Evolutionary conservation across 306 rosid genomes (phyloP).

Genomic region (Rosa chinensis): DNA sequence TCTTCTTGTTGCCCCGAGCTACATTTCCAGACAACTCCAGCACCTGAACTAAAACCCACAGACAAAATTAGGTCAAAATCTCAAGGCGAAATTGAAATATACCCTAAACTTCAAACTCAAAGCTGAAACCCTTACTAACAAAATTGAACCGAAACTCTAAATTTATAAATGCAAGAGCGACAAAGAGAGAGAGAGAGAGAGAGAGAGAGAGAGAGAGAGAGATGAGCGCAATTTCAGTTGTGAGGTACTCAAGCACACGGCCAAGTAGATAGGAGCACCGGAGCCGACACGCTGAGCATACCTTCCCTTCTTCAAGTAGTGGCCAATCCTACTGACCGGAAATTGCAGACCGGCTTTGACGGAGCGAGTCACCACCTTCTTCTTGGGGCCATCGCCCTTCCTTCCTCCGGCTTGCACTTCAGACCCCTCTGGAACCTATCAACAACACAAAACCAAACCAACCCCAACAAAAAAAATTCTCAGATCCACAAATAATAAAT

Average conservation of each 20-base stretch:
- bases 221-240: conserved; percentile 38
- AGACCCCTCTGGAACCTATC: too few relatives aligned
- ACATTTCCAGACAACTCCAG: conserved; percentile 92
- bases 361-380: conserved; percentile 71
- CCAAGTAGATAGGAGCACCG: conserved; percentile 75
- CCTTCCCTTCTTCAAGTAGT: conserved; percentile 64
- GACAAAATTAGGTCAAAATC: background rate
- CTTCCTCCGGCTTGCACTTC: conserved; percentile 44
- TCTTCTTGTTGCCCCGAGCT: conserved; percentile 85
- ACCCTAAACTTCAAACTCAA: too few relatives aligned
- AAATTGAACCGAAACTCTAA: background rate
- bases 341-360: conserved; percentile 68
- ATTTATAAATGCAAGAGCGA: too few relatives aligned
- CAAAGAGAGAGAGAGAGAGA: too few relatives aligned
- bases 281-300: conserved; percentile 60
- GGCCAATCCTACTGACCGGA: conserved; percentile 77
- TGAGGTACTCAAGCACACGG: conserved; percentile 75
- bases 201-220: too few relatives aligned
- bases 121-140: too few relatives aligned
- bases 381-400: conserved; percentile 67
- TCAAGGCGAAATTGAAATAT: background rate
- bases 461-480: too few relatives aligned
- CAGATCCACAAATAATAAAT: too few relatives aligned
- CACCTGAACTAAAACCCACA: conserved; percentile 39
- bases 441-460: too few relatives aligned